Conservation (phyloP, 768 basidiomycete species). For the Megacollybia marginata region DNA sequence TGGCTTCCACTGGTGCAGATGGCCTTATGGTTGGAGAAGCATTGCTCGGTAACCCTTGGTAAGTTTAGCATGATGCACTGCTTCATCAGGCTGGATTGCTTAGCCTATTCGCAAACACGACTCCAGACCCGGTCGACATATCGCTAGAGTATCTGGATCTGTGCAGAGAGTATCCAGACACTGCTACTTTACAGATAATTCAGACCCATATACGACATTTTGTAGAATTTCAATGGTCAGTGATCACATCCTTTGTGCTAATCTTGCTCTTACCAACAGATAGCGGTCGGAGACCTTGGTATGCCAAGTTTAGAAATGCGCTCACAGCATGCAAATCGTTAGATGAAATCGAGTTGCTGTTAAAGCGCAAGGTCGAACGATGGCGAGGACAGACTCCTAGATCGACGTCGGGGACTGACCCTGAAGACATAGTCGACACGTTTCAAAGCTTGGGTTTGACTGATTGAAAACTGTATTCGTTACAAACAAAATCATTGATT, state of each 20-base stretch:
- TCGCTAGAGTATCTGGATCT: conserved; percentile 64
- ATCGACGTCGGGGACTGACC: background rate
- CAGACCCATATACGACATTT: conserved; percentile 65
- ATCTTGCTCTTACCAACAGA: background rate
- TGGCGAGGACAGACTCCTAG: conserved; percentile 20
- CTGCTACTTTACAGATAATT: conserved; percentile 40
- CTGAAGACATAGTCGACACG: background rate
- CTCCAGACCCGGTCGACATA: conserved; percentile 60
- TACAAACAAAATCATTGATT: no score
- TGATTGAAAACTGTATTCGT: no score
- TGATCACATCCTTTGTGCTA: background rate
- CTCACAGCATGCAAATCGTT: conserved; percentile 20
- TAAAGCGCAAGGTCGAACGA: conserved; percentile 21
- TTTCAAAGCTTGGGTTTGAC: background rate
- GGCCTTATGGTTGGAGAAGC: conserved; percentile 80
- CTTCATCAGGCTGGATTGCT: background rate
- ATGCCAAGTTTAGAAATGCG: conserved; percentile 23
- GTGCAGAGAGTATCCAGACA: conserved; percentile 44
- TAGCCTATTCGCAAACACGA: conserved; percentile 49
- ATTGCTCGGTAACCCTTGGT: conserved; percentile 73
- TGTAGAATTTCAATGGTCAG: conserved; percentile 62
- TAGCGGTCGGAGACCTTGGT: conserved; percentile 28
- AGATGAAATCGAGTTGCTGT: conserved; percentile 23
- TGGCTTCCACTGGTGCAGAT: conserved; percentile 51
- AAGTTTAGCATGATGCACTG: conserved; percentile 5